phyloP scores from a whole-genome alignment of 352 stramenopile species.

The Phytophthora uliginosa region DNA sequence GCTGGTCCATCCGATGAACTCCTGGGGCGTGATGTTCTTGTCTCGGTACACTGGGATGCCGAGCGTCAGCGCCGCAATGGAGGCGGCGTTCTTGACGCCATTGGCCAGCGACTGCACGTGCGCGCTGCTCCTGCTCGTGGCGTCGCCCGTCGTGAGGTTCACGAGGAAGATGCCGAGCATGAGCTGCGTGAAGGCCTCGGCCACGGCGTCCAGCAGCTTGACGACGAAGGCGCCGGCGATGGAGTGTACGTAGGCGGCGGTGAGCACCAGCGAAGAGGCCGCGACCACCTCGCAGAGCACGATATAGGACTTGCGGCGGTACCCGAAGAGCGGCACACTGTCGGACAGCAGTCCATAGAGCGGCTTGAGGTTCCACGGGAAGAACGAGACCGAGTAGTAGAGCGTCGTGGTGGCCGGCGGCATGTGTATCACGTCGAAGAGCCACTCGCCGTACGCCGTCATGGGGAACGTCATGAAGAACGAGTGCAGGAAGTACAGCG shows the following conservation, averaged over 20 bases:
- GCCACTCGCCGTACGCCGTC: constrained; percentile 81
- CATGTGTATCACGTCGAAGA: constrained; percentile 86
- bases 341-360: constrained; percentile 86
- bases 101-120: constrained; percentile 80
- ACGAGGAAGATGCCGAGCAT: constrained; percentile 87
- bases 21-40: constrained; percentile 56
- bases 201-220: constrained; percentile 73
- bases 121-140: constrained; percentile 66
- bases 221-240: constrained; percentile 75
- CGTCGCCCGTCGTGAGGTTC: constrained; percentile 63
- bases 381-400: constrained; percentile 88
- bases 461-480: constrained; percentile 84
- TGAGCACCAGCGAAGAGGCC: constrained; percentile 64
- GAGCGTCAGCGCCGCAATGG: constrained; percentile 65
- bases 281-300: constrained; percentile 72
- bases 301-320: constrained; percentile 89
- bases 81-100: constrained; percentile 71
- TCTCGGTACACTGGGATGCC: constrained; percentile 77
- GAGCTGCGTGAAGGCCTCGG: constrained; percentile 83
- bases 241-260: constrained; percentile 61
- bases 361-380: constrained; percentile 90
- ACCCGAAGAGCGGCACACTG: constrained; percentile 76
- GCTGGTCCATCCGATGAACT: constrained; percentile 75
- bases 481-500: constrained; percentile 84
- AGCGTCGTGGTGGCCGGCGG: constrained; percentile 77